Evolutionary conservation across 169 alveolate genomes (phyloP).

Genomic region (Hepatocystis sp.): DNA sequence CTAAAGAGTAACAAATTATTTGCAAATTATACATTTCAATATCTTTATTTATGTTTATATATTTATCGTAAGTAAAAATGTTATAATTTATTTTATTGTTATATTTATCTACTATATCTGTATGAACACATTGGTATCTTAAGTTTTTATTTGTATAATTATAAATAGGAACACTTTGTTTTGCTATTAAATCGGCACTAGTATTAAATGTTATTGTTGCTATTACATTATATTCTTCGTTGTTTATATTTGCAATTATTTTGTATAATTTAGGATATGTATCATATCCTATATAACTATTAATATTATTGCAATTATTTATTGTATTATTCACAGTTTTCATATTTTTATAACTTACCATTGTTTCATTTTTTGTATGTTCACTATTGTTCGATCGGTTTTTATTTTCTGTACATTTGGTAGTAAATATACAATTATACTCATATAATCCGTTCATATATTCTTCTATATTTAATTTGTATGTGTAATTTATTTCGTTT

Average conservation of each 20-base stretch:
- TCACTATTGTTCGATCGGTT: no score
- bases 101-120: slow-evolving; percentile 26
- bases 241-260: slow-evolving; percentile 34
- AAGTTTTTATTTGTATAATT: slow-evolving; percentile 32
- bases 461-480: slow-evolving; percentile 16
- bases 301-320: not conserved
- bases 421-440: slow-evolving; percentile 32
- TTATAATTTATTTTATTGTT: slow-evolving; percentile 18
- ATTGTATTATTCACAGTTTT: not conserved
- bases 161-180: slow-evolving; percentile 24
- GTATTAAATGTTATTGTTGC: slow-evolving; percentile 15
- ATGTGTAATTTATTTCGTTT: slow-evolving; percentile 1
- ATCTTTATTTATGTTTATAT: slow-evolving; percentile 40
- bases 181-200: slow-evolving; percentile 17
- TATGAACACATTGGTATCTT: slow-evolving; percentile 13
- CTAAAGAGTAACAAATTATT: slow-evolving; percentile 29
- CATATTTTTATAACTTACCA: slow-evolving; percentile 2
- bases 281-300: no score
- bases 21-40: slow-evolving; percentile 34
- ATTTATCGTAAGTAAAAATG: slow-evolving; percentile 24
- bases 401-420: no score
- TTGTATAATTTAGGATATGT: slow-evolving; percentile 24
- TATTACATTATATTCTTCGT: slow-evolving; percentile 1
- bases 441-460: slow-evolving; percentile 32
- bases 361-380: no score